Evolutionary conservation across 306 rosid genomes (phyloP).

Genomic region (Quercus parvula): DNA sequence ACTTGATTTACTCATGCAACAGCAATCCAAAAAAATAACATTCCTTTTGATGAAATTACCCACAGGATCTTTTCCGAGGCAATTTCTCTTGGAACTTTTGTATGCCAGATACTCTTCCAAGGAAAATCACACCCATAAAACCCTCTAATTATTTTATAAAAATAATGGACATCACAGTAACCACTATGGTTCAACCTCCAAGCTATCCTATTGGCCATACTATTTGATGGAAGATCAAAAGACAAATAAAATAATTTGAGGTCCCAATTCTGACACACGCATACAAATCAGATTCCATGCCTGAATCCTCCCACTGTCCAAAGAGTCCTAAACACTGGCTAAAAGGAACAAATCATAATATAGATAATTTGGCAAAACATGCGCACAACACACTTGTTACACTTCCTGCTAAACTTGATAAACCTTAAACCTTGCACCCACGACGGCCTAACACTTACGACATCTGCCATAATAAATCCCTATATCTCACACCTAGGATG

Average conservation of each 20-base stretch:
- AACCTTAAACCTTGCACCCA: not conserved
- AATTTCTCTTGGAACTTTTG: not conserved
- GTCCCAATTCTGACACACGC: not conserved
- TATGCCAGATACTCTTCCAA: not conserved
- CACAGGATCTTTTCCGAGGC: not conserved
- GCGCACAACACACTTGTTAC: not conserved
- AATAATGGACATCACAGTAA: not conserved
- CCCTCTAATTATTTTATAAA: not conserved
- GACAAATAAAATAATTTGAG: not conserved
- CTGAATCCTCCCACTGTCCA: not conserved
- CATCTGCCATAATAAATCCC: not conserved
- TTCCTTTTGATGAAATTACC: not conserved
- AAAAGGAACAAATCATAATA: not conserved
- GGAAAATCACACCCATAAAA: not conserved
- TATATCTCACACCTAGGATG: not conserved
- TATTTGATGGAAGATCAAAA: not conserved
- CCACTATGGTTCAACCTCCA: not conserved
- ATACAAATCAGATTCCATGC: not conserved
- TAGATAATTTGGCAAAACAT: not conserved
- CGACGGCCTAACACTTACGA: not conserved
- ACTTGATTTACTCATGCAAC: not conserved
- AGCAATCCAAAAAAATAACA: not conserved
- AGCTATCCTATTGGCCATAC: not conserved
- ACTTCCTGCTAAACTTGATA: not conserved
- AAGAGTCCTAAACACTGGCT: not conserved